Evolutionary conservation across 305 asterid genomes (phyloP), one percentile per base, ranked within the genome.

Genomic region (Salvia sclarea): DNA sequence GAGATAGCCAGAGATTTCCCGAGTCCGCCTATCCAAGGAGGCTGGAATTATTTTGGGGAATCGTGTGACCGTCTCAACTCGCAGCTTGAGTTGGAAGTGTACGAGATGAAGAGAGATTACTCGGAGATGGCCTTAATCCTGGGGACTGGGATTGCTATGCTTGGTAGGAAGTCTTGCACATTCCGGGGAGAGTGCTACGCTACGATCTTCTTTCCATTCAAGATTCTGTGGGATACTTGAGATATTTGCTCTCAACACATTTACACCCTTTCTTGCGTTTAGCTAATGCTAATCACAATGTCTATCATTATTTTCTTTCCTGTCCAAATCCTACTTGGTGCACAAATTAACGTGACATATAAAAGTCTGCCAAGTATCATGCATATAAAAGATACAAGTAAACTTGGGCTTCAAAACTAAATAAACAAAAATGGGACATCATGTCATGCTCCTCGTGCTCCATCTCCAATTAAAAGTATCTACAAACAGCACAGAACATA

Each of bases 101-200:
- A 61, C 40, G 85, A 78, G 70, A 41, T 80, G 80, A 73, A 30
- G 21, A 73, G 68, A 33, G 85, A 83, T 65, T 80, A 83, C 28
- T 83, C 83, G 5, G 80, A 66, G n/a, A n/a, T n/a, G n/a, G n/a
- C n/a, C n/a, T n/a, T 7, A 7, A 33, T 33, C 0, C 38, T 22
- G 0, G 22, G 25, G 40, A 58, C 6, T 21, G 38, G 72, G 9
- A 17, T 3, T 11, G 24, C 37, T 53, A 56, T 4, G 70, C 16
- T 4, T 76, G 24, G 24, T 52, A n/a, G n/a, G n/a, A n/a, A n/a
- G n/a, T n/a, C n/a, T 24, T 80, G 17, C 58, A 69, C 40, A 74
- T 73, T 45, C 77, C 77, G 2, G 79, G 77, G 30, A 73, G 74
- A 61, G 67, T 47, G 1, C 21, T 76, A 14, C 10, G 75, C 13